Base-by-base conservation (phyloP, 2,329 filamentous ascomycete species). In the Diplodia sapinea region DNA sequence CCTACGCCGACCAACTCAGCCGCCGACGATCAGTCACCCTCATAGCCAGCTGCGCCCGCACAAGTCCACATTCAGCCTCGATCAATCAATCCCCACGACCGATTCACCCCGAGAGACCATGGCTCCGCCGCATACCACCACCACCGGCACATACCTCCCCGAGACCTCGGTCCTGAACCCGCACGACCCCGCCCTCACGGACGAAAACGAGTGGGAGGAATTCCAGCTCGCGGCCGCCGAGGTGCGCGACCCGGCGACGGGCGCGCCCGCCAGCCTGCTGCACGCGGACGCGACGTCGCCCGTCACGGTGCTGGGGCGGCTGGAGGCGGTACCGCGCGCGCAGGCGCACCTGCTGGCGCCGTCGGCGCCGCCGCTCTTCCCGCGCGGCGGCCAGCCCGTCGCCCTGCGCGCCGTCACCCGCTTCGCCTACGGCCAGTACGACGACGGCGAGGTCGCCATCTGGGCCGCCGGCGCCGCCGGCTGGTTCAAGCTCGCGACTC, bases 381-480 rank as follows among this genome's bases (percentile, higher is more conserved):
- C 51, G 15, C 47, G 40, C 23, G 17, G 17, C 20, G 57, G 47
- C 52, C 5, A 31, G 20, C 43, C 31, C 20, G 82, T 91, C 69
- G 85, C 89, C 70, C 82, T 91, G 64, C 77, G 80, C n/a, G 79
- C 82, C 40, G 82, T 85, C 5, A 78, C 76, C 8, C 78, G 77
- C 50, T 84, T 80, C 70, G 78, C 82, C 3, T 85, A 83, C 70
- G 83, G 81, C 17, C 78, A 82, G 69, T 78, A 88, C 13, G 86
- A 89, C 38, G 83, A 86, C 62, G 83, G 83, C 0, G 80, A 82
- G 20, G 82, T 86, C 4, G 81, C 86, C n/a, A 80, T 91, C 36
- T 93, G 90, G 90, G 87, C 89, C 1, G 81, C 83, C 36, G 88
- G 88, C 47, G 76, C 81, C 65, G 85, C 88, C 13, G 90, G 89